A percentile compares a stretch with the other conserved stretches of the same genome.
Evolutionary conservation across 2,329 filamentous ascomycete species (phyloP).

Genomic region (Ilyonectria destructans): DNA sequence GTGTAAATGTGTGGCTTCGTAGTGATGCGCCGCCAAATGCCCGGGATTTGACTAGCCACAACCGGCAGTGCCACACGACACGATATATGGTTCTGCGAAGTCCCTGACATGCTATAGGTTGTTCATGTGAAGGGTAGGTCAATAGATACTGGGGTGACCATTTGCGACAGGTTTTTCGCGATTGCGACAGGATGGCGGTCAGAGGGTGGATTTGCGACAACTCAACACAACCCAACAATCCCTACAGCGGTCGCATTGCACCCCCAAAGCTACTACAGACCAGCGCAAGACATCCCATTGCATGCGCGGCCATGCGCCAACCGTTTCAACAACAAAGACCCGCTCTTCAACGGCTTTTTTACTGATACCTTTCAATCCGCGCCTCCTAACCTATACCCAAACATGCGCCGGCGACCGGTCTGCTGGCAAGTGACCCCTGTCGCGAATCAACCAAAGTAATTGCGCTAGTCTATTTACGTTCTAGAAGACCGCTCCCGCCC

Average conservation of each 20-base stretch:
- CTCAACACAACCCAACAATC: neutral
- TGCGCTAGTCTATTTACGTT: slow-evolving; percentile 31
- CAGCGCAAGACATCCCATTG: neutral
- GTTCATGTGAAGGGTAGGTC: neutral
- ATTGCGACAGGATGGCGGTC: slow-evolving; percentile 23
- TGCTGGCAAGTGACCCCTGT: slow-evolving; percentile 31
- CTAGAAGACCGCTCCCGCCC: slow-evolving; percentile 46
- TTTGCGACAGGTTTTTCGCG: slow-evolving; percentile 20
- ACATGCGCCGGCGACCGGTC: neutral
- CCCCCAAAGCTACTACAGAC: neutral
- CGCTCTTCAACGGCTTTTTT: slow-evolving; percentile 7
- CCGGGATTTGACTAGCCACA: neutral
- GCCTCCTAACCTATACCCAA: slow-evolving; percentile 33
- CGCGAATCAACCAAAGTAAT: slow-evolving; percentile 24
- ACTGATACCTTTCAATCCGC: neutral
- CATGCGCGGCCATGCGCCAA: slow-evolving; percentile 14
- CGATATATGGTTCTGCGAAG: neutral
- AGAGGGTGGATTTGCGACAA: slow-evolving; percentile 19
- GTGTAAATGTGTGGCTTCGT: neutral
- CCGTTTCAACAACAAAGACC: neutral
- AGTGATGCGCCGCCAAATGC: neutral
- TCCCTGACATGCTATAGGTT: neutral
- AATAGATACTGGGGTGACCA: neutral
- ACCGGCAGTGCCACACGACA: neutral
- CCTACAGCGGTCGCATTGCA: slow-evolving; percentile 6